These are phyloP conservation scores for Apophysomyces variabilis DNA, from an alignment of 371 early-diverging fungal species.

Conservation along the genomic window DNA sequence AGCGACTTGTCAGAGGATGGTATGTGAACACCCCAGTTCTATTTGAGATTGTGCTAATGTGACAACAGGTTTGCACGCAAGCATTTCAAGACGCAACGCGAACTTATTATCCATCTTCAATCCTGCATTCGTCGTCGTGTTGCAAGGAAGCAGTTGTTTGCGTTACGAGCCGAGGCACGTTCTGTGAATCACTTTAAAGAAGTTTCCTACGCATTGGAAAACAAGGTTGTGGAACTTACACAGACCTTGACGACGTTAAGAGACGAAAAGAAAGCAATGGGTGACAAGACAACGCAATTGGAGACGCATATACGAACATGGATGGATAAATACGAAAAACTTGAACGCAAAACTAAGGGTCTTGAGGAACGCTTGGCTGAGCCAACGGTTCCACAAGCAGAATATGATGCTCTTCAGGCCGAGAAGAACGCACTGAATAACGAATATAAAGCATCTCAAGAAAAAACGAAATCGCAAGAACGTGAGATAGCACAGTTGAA, in stretches of 20 bases:
- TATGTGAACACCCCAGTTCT: conserved; percentile 10
- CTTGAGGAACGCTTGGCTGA: conserved; percentile 58
- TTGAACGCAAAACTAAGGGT: conserved; percentile 54
- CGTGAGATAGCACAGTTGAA: conserved; percentile 64
- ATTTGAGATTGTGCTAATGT: not conserved
- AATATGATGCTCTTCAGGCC: conserved; percentile 62
- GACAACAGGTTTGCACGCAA: conserved; percentile 60
- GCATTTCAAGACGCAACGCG: conserved; percentile 52
- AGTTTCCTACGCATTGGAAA: conserved; percentile 93
- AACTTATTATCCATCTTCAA: conserved; percentile 79
- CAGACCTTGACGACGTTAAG: conserved; percentile 74
- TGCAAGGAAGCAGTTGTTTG: conserved; percentile 68
- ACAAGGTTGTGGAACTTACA: conserved; percentile 94
- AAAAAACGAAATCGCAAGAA: conserved; percentile 69
- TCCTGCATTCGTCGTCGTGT: conserved; percentile 78
- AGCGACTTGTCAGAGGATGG: conserved; percentile 69
- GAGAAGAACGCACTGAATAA: conserved; percentile 48
- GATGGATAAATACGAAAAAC: conserved; percentile 74
- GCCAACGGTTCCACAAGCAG: conserved; percentile 65
- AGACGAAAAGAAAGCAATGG: conserved; percentile 68
- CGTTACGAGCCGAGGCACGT: conserved; percentile 84
- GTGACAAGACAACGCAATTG: conserved; percentile 60
- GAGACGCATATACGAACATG: conserved; percentile 74
- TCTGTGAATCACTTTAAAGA: conserved; percentile 93
- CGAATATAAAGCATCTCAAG: conserved; percentile 50